phyloP scores from a whole-genome alignment of 257 asterid genomes.

The Capsicum pubescens region DNA sequence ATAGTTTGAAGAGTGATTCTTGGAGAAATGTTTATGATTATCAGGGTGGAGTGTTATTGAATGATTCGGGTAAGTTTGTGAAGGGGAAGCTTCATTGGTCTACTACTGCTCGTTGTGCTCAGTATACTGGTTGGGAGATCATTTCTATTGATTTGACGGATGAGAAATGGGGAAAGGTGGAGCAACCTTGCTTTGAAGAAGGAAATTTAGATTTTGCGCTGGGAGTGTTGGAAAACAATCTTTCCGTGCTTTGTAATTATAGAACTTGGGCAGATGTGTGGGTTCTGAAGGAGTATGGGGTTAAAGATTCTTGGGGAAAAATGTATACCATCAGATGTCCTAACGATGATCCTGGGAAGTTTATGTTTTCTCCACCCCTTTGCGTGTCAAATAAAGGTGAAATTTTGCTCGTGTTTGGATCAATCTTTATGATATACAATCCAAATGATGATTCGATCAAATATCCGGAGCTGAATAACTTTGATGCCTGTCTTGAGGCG shows the following conservation, averaged over 20 bases:
- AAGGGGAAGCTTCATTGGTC: slow-evolving; percentile 47
- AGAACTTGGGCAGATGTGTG: slow-evolving; percentile 50
- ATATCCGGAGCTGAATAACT: slow-evolving; percentile 37
- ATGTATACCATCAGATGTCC: slow-evolving; percentile 44
- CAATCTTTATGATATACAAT: slow-evolving; percentile 45
- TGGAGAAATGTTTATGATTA: slow-evolving; percentile 31
- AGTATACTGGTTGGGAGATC: slow-evolving; percentile 27
- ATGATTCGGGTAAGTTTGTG: slow-evolving; percentile 32
- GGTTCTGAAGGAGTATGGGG: slow-evolving; percentile 54
- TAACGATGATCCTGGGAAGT: slow-evolving; percentile 38
- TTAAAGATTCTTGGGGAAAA: slow-evolving; percentile 53
- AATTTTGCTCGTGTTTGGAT: slow-evolving; percentile 46
- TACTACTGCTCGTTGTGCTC: background rate
- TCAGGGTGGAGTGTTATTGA: background rate
- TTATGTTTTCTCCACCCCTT: slow-evolving; percentile 34
- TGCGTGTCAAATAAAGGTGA: slow-evolving; percentile 46
- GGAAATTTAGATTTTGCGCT: slow-evolving; percentile 36
- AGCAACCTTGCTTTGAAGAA: slow-evolving; percentile 33
- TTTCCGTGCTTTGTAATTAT: slow-evolving; percentile 50
- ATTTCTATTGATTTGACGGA: slow-evolving; percentile 33
- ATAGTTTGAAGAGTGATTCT: slow-evolving; percentile 27
- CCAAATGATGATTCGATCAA: slow-evolving; percentile 38
- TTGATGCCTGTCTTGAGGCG: slow-evolving; percentile 32
- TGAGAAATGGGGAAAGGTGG: slow-evolving; percentile 24
- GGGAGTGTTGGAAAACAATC: slow-evolving; percentile 46